Conservation (phyloP, 306 rosid species). For the Inga oerstediana region DNA sequence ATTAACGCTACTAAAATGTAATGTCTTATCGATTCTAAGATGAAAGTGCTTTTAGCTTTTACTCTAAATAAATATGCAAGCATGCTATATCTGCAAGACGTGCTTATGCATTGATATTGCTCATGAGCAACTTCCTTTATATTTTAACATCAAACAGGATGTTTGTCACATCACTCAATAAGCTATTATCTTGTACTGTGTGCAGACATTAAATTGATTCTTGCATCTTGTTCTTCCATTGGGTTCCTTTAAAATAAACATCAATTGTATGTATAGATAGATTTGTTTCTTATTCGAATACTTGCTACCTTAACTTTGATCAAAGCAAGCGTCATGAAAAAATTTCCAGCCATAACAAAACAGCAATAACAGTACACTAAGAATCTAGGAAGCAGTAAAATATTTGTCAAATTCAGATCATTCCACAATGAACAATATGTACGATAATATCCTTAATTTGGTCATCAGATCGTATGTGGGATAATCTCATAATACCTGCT, state of each 20-base stretch:
- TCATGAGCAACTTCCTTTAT: background rate
- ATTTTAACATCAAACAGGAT: background rate
- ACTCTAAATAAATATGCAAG: background rate
- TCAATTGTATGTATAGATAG: background rate
- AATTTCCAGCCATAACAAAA: background rate
- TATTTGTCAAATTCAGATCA: background rate
- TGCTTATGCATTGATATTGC: background rate
- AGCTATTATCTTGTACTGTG: background rate
- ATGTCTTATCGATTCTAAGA: background rate
- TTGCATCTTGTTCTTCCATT: background rate
- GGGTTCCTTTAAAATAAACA: background rate
- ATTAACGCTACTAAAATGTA: too few relatives aligned
- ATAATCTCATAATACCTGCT: too few relatives aligned
- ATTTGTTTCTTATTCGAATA: background rate
- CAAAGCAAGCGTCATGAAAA: background rate
- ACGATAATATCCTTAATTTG: slow-evolving; percentile 3
- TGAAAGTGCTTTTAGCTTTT: background rate
- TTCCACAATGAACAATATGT: background rate
- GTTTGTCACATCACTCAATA: background rate
- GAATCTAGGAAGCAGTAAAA: background rate
- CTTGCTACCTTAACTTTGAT: background rate
- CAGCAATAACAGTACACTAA: background rate
- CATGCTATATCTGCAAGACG: background rate
- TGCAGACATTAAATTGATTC: background rate
- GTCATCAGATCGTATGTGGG: too few relatives aligned